These are phyloP conservation scores for Penicillium herquei DNA, from an alignment of 495 filamentous ascomycete genomes.

Conservation along the genomic window DNA sequence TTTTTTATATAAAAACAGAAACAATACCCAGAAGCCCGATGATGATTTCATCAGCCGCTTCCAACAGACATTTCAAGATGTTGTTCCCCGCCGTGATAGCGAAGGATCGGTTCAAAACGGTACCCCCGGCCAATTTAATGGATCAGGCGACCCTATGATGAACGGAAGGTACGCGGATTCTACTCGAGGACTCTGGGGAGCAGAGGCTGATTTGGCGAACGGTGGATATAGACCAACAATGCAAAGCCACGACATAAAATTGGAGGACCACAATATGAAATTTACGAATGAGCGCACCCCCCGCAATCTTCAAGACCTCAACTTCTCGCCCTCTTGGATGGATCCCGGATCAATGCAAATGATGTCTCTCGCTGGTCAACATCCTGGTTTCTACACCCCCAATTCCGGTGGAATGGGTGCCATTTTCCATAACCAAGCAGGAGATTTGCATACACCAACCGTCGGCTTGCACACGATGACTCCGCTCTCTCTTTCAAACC, in stretches of 20 bases:
- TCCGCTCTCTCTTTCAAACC: constrained; percentile 69
- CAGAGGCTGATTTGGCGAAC: constrained; percentile 8
- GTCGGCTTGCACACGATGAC: constrained; percentile 65
- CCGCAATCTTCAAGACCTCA: constrained; percentile 72
- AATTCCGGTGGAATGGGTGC: constrained; percentile 82
- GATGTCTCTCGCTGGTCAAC: constrained; percentile 69
- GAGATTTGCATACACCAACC: constrained; percentile 86
- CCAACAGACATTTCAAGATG: constrained; percentile 72
- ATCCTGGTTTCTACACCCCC: constrained; percentile 82
- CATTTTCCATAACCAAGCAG: constrained; percentile 77
- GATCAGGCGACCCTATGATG: constrained; percentile 17
- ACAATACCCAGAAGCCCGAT: constrained; percentile 81
- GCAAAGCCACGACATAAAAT: constrained; percentile 27
- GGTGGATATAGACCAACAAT: constrained; percentile 6
- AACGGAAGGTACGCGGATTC: constrained; percentile 25
- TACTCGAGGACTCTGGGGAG: background rate
- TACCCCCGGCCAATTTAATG: background rate
- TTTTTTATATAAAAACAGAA: constrained; percentile 45
- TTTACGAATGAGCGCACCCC: constrained; percentile 72
- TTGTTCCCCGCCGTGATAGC: constrained; percentile 39
- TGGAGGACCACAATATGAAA: constrained; percentile 59
- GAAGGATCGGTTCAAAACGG: background rate
- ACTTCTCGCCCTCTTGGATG: constrained; percentile 83
- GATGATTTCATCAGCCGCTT: constrained; percentile 83
- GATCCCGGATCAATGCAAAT: constrained; percentile 84